Conservation (phyloP, 805 yeast species). For the Wickerhamomyces subpelliculosus region DNA sequence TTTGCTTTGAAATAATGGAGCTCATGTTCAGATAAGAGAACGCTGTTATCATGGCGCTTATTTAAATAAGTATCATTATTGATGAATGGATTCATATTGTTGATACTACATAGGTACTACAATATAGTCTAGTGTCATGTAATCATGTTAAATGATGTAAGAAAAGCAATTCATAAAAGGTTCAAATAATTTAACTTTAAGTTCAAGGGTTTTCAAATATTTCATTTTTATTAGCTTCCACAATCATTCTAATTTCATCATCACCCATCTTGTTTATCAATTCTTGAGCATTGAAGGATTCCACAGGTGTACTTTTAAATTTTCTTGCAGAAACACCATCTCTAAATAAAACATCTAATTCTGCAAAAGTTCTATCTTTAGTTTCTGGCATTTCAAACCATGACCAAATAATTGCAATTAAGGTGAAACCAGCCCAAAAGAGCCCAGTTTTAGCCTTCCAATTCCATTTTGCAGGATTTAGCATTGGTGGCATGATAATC, state of each 20-base stretch:
- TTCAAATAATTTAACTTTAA: neutral
- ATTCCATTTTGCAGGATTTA: constrained; percentile 37
- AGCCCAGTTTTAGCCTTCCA: constrained; percentile 38
- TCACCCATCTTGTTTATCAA: constrained; percentile 13
- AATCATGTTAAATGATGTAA: too few relatives aligned
- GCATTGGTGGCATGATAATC: constrained; percentile 37
- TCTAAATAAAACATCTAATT: constrained; percentile 44
- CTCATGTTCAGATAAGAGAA: too few relatives aligned
- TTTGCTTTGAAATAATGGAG: too few relatives aligned
- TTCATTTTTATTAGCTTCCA: constrained; percentile 1
- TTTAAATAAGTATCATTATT: too few relatives aligned
- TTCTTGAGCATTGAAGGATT: constrained; percentile 14
- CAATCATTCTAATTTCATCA: constrained; percentile 12
- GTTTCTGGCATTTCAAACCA: constrained; percentile 54
- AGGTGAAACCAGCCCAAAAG: constrained; percentile 34
- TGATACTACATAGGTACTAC: too few relatives aligned
- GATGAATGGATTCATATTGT: too few relatives aligned
- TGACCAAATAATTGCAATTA: constrained; percentile 29
- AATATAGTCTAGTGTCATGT: too few relatives aligned
- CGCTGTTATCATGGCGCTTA: too few relatives aligned
- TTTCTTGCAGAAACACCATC: constrained; percentile 24
- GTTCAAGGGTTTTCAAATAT: neutral
- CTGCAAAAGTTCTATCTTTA: constrained; percentile 46
- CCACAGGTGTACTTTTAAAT: constrained; percentile 19
- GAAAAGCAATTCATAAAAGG: too few relatives aligned